Base-by-base conservation (phyloP, 257 asterid species). In the Solanum rostratum region DNA sequence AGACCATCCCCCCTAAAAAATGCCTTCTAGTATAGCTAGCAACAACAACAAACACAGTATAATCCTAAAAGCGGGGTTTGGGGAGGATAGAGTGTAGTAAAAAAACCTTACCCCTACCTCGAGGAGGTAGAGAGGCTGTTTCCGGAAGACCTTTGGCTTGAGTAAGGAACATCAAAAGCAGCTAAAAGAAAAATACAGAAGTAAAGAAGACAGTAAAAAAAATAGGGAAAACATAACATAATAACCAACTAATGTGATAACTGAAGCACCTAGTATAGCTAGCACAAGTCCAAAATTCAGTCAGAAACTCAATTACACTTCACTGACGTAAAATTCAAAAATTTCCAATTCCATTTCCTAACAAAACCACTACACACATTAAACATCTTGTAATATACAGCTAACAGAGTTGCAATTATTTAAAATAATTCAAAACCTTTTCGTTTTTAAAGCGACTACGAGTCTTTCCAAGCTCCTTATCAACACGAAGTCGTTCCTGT, bases 401-500 rank as follows among this genome's bases (percentile, higher is more conserved):
- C 12, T 14, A 62, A 60, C 73, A 41, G 27, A 81, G 71, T 81
- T 55, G 84, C 54, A 22, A 81, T 63, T 7, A n/a, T 33, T 12
- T 2, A 29, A 5, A 50, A 24, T 19, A 14, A 80, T 5, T n/a
- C 10, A 27, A 39, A 81, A 91, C 99, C 99, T 93, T 95, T 85
- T 94, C 99, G 82, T 95, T 92, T 85, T 95, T 95, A 88, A 95
- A 95, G 87, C 99, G 97, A 70, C 94, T 94, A 55, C 99, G 97
- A 73, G 94, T 86, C 59, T 95, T 94, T 14, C 99, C 98, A 33
- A 95, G 97, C 97, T 95, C 99, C 85, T 94, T 96, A 90, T 96
- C 99, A 80, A 96, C 99, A 80, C 99, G 99, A 74, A 93, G 94
- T 73, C 98, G 98, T 87, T 96, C 99, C 87, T 66, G 98, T 87